Conservation (phyloP, 2,329 filamentous ascomycete species). For the Davidsoniella neocaledoniae region DNA sequence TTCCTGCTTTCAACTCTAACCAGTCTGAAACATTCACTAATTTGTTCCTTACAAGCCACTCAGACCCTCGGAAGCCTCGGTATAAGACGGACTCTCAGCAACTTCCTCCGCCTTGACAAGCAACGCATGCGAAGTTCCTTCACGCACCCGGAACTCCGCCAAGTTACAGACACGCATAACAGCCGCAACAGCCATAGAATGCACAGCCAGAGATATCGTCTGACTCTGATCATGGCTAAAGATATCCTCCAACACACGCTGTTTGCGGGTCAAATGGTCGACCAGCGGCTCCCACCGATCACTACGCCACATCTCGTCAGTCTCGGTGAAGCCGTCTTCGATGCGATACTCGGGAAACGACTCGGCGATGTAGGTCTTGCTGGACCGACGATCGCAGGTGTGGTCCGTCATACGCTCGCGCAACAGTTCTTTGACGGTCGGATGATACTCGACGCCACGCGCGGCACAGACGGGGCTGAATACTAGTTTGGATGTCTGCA, state of each 20-base stretch:
- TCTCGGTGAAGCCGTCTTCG: slow-evolving; percentile 37
- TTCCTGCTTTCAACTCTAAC: no score
- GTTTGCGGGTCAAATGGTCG: slow-evolving; percentile 29
- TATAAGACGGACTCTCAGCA: slow-evolving; percentile 7
- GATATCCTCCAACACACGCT: slow-evolving; percentile 28
- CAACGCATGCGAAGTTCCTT: slow-evolving; percentile 36
- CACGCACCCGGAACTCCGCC: slow-evolving; percentile 29
- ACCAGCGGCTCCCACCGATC: slow-evolving; percentile 30
- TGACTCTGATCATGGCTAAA: slow-evolving; percentile 24
- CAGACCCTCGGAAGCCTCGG: slow-evolving; percentile 2
- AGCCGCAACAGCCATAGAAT: slow-evolving; percentile 29
- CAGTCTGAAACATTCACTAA: no score
- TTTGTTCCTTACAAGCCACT: not conserved
- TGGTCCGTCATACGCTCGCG: slow-evolving; percentile 43
- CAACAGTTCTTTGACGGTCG: slow-evolving; percentile 39
- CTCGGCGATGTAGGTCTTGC: slow-evolving; percentile 28
- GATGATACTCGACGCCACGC: slow-evolving; percentile 27
- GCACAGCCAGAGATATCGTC: slow-evolving; percentile 32
- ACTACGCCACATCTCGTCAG: slow-evolving; percentile 34
- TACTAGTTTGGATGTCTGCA: slow-evolving; percentile 36
- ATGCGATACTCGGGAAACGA: slow-evolving; percentile 34
- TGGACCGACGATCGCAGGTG: slow-evolving; percentile 41
- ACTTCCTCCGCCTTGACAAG: slow-evolving; percentile 28
- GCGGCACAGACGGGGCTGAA: slow-evolving; percentile 26
- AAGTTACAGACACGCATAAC: slow-evolving; percentile 27